Base-by-base conservation (phyloP, 805 yeast genomes). In the Ogataea methylovora region DNA sequence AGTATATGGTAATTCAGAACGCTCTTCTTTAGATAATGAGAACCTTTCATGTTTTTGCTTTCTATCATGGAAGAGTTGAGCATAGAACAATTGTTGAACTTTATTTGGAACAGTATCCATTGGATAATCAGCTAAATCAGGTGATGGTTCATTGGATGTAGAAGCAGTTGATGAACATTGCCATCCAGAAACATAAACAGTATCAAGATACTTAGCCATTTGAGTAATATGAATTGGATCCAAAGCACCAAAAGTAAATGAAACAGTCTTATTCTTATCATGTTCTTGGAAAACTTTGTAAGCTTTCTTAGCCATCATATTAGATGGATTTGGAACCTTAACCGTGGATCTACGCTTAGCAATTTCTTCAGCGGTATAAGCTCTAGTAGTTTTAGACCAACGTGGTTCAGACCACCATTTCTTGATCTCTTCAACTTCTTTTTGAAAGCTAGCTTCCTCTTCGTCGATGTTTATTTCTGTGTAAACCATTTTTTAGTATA, bases 31-130 rank as follows among this genome's bases (percentile, higher is more conserved):
- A 18, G 92, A 59, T 39, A 76, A 43, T 28, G 71, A 63, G 45
- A 79, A 69, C 51, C 95, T 76, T 46, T 76, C 92, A 55, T 86
- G 90, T 52, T 85, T 76, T 71, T 90, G 98, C 63, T 87, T 90
- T 64, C 96, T 76, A 72, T 90, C 97, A 60, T 90, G 98, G 77
- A 90, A 90, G 42, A 84, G 70, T 67, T 90, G 97, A 30, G 97
- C 97, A 57, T 85, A 87, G 76, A 90, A 90, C 56, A 90, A 71
- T 60, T 90, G 97, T 63, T 90, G 94, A 48, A 87, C 96, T 72
- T 90, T 90, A 72, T 88, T 88, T 55, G 98, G 98, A 42, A 90
- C 98, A 21, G 98, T 90, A 63, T 90, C 97, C 84, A 83, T 83
- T 39, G 98, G 98, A 63, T 90, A 90, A 65, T 90, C 98, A 34